Conservation (phyloP, 2,329 filamentous ascomycete genomes). For the Microcyclospora tardicrescens region DNA sequence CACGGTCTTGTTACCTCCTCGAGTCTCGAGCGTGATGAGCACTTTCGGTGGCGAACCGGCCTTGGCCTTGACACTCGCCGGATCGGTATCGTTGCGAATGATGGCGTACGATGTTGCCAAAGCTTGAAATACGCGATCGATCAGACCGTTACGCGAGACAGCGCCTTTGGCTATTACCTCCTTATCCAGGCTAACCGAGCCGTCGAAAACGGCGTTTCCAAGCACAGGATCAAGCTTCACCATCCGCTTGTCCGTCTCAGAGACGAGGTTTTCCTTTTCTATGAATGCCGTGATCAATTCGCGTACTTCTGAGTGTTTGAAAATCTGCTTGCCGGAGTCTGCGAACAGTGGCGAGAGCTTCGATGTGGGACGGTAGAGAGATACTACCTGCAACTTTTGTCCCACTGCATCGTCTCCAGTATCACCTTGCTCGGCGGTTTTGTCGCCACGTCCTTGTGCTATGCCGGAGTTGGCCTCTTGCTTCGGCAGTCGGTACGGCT, state of each 20-base stretch:
- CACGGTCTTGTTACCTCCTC: conserved; percentile 53
- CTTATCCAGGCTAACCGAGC: conserved; percentile 39
- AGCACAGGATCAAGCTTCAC: conserved; percentile 50
- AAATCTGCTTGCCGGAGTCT: conserved; percentile 29
- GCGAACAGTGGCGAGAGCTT: conserved; percentile 44
- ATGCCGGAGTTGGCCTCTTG: conserved; percentile 37
- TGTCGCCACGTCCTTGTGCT: conserved; percentile 20
- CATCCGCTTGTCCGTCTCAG: conserved; percentile 46
- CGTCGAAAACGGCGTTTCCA: conserved; percentile 47
- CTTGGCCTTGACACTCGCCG: conserved; percentile 43
- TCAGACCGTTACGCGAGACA: conserved; percentile 47
- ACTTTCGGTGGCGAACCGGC: conserved; percentile 48
- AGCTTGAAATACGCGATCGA: conserved; percentile 45
- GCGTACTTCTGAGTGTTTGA: conserved; percentile 48
- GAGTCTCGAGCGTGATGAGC: conserved; percentile 47
- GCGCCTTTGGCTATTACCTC: conserved; percentile 44
- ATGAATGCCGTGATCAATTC: conserved; percentile 45
- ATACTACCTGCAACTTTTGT: conserved; percentile 38
- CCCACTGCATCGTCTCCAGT: conserved; percentile 29
- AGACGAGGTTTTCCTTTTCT: conserved; percentile 43
- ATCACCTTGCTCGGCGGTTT: conserved; percentile 27
- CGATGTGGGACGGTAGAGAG: conserved; percentile 43
- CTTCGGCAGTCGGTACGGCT: conserved; percentile 49
- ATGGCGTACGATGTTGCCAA: conserved; percentile 47
- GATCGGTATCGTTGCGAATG: conserved; percentile 33